Evolutionary conservation across 257 asterid species (phyloP).

Genomic region (Solanum chmielewskii): DNA sequence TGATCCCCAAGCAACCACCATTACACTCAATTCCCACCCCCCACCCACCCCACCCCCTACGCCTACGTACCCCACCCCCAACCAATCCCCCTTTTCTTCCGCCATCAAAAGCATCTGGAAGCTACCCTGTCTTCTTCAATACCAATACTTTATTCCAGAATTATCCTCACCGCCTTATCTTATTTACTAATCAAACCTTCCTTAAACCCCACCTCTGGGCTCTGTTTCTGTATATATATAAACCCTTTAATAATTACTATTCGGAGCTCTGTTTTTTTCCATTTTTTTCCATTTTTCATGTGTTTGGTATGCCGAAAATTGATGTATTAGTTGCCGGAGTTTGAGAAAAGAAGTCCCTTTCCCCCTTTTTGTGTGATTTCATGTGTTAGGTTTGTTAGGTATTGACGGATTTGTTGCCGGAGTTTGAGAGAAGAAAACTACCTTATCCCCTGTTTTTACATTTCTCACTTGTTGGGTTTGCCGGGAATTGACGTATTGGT

Average conservation of each 20-base stretch:
- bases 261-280: not conserved
- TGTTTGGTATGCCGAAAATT: not conserved
- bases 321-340: not conserved
- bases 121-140: not conserved
- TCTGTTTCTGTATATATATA: not conserved
- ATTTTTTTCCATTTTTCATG: not conserved
- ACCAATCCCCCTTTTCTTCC: not conserved
- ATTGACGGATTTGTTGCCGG: not conserved
- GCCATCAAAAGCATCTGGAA: not conserved
- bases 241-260: not conserved
- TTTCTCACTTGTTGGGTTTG: not conserved
- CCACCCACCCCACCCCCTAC: rapidly evolving
- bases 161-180: conserved; percentile 8
- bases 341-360: not conserved
- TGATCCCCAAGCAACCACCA: conserved; percentile 17
- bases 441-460: not conserved
- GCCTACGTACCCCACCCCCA: not conserved
- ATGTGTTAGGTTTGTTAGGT: not conserved
- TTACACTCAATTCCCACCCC: not conserved
- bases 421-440: not conserved
- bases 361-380: not conserved
- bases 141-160: not conserved
- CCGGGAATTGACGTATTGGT: not conserved
- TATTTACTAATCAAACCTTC: not conserved
- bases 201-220: conserved; percentile 2